A percentile compares a stretch with the other conserved stretches of the same genome.
These are phyloP conservation scores for Solanum chmielewskii DNA, from an alignment of 257 asterid genomes.

Conservation along the genomic window DNA sequence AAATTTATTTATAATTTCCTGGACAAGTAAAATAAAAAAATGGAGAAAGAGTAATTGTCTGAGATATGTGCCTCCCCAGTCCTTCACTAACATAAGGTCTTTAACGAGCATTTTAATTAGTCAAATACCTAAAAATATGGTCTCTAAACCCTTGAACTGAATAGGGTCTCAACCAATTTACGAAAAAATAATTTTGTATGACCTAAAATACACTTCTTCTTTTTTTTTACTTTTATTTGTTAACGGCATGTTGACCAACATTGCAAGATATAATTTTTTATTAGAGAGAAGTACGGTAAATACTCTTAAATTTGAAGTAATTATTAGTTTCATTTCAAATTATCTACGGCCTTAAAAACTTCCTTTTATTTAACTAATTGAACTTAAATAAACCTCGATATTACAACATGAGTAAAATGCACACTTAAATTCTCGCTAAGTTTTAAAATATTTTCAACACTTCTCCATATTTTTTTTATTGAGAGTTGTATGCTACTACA, in stretches of 20 bases:
- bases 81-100: background rate
- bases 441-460: background rate
- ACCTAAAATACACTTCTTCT: background rate
- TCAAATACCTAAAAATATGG: background rate
- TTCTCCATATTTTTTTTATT: no score
- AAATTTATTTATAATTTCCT: no score
- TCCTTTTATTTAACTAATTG: background rate
- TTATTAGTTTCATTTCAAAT: no score
- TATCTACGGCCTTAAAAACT: no score
- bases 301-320: background rate
- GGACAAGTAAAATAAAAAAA: background rate
- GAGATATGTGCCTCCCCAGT: no score
- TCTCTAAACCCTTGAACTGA: background rate
- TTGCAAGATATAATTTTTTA: no score
- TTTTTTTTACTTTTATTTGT: no score
- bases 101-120: background rate
- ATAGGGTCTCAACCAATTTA: background rate
- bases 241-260: background rate
- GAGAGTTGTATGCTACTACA: background rate
- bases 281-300: background rate
- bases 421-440: background rate
- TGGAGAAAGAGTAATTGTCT: background rate
- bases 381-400: no score
- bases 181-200: background rate
- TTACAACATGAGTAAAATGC: background rate